Evolutionary conservation across 768 basidiomycete genomes (phyloP), one percentile per base, ranked within the genome.

Genomic region (Lactarius quietus): DNA sequence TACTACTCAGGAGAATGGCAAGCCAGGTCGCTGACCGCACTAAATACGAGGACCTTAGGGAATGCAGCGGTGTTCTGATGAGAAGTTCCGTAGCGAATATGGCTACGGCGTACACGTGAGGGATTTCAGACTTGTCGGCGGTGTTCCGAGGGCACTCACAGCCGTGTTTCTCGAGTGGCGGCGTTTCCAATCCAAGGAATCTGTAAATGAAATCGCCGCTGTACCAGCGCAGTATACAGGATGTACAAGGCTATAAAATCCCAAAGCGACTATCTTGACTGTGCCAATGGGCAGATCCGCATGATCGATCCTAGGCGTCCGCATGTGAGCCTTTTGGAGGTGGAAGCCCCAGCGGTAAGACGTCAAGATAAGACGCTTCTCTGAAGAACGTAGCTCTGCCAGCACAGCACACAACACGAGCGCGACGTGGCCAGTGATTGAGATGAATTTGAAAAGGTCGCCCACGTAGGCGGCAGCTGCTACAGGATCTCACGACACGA

Each of bases 281-380:
- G 33, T 12, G 35, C 10, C 6, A 38, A 62, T 61, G 52, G 6
- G 55, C 23, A 52, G 35, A 61, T 35, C 29, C 31, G 14, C 8
- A 28, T 26, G 6, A 52, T 55, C 12, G 28, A 56, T 62, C 15
- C 12, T 17, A 53, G 45, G 23, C 31, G 23, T 53, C 35, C 23
- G 23, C n/a, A 18, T 15, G 8, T 38, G 33, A 51, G 31, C 18
- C n/a, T 35, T 20, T 7, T n/a, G 45, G 20, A 33, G 6, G 31
- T 23, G 52, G 33, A 33, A 33, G 33, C 15, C 29, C 26, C 26
- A 12, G 29, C 1, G 36, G 26, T 57, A 29, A 54, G 38, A 66
- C 61, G 26, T 62, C 56, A 58, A 62, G 61, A 62, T 45, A 39
- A 55, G 8, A 39, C 14, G 60, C n/a, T 62, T 57, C 60, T n/a